These are phyloP conservation scores for Waitea zeae DNA, from an alignment of 1,284 basidiomycete species.

Conservation along the genomic window DNA sequence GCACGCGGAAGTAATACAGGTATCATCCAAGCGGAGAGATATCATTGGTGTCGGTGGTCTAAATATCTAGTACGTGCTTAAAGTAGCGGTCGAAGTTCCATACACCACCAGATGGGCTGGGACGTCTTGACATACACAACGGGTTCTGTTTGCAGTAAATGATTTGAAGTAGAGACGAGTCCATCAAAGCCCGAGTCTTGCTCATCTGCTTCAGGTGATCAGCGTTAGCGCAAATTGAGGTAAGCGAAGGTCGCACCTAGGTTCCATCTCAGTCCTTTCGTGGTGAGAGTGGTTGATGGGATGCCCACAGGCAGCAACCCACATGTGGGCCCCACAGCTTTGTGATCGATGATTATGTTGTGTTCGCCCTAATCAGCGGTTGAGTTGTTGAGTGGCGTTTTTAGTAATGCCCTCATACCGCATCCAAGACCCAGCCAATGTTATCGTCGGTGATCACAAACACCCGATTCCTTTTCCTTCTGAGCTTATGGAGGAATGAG, in stretches of 20 bases:
- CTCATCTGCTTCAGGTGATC: slow-evolving; percentile 20
- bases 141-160: slow-evolving; percentile 47
- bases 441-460: slow-evolving; percentile 80
- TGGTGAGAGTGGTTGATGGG: slow-evolving; percentile 57
- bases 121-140: slow-evolving; percentile 61
- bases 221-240: background rate
- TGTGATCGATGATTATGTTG: slow-evolving; percentile 55
- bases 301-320: slow-evolving; percentile 86
- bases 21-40: too few species aligned
- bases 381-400: background rate
- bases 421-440: slow-evolving; percentile 75
- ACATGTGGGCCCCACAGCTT: slow-evolving; percentile 72
- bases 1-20: too few species aligned
- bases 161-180: slow-evolving; percentile 83
- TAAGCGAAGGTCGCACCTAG: slow-evolving; percentile 32
- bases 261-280: slow-evolving; percentile 83
- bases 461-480: slow-evolving; percentile 38
- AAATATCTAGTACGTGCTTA: too few species aligned
- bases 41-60: too few species aligned
- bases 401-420: slow-evolving; percentile 25
- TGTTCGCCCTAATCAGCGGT: slow-evolving; percentile 55
- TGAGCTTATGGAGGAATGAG: slow-evolving; percentile 71
- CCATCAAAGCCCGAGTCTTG: slow-evolving; percentile 64
- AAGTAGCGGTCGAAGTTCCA: background rate
- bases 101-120: slow-evolving; percentile 69